A percentile compares a stretch with the other conserved stretches of the same genome.
Conservation (phyloP, 768 basidiomycete species). For the Lactarius psammicola region DNA sequence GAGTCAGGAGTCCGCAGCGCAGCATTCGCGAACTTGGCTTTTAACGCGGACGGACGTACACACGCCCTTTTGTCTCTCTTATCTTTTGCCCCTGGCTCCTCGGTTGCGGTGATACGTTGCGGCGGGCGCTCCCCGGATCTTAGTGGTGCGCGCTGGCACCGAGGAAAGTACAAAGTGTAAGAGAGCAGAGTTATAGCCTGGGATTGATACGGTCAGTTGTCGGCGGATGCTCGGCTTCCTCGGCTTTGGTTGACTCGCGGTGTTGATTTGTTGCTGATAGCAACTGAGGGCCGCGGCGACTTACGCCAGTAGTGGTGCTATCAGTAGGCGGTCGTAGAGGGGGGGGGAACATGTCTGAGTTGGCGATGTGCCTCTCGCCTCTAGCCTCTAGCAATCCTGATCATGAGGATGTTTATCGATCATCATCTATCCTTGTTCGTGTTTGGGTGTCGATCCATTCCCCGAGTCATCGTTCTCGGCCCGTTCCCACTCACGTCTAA, state of each 20-base stretch:
- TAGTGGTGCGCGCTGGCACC: background rate
- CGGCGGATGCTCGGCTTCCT: background rate
- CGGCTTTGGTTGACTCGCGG: no score
- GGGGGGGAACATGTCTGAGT: background rate
- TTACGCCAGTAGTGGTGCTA: background rate
- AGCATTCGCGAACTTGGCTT: background rate
- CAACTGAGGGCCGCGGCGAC: background rate
- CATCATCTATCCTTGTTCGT: background rate
- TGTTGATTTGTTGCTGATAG: background rate
- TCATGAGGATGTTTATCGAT: no score
- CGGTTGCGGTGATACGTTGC: background rate
- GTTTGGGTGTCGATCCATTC: background rate
- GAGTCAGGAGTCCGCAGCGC: no score
- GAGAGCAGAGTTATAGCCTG: background rate
- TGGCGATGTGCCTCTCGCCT: background rate
- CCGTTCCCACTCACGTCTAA: background rate
- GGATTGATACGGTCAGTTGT: background rate
- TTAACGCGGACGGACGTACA: background rate
- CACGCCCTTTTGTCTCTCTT: background rate
- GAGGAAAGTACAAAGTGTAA: background rate
- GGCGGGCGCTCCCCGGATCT: background rate
- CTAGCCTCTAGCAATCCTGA: background rate
- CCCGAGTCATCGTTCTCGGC: background rate
- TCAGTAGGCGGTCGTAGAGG: background rate
- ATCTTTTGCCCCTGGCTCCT: background rate